Evolutionary conservation across 108 stramenopile genomes (phyloP).

Genomic region (Nitzschia putrida): DNA sequence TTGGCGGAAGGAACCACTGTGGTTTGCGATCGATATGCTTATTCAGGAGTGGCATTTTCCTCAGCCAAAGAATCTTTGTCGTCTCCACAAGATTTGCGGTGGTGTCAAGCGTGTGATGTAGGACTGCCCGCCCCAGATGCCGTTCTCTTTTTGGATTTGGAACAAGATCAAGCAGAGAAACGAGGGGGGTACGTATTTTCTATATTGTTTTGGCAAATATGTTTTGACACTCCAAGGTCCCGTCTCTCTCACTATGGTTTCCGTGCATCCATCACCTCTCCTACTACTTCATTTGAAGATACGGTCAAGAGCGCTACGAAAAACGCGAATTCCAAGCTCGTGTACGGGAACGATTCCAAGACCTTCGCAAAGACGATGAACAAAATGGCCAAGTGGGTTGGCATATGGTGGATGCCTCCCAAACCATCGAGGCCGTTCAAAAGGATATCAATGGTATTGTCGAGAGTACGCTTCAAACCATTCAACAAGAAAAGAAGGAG

Average conservation of each 20-base stretch:
- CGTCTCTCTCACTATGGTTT: no score
- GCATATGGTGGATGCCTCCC: slow-evolving; percentile 78
- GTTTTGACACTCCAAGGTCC: background rate
- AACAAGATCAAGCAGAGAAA: slow-evolving; percentile 84
- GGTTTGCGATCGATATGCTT: slow-evolving; percentile 96
- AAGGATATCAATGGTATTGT: slow-evolving; percentile 63
- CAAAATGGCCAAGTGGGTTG: slow-evolving; percentile 61
- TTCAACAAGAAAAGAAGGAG: slow-evolving; percentile 14
- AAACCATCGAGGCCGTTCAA: slow-evolving; percentile 77
- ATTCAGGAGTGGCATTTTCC: slow-evolving; percentile 97
- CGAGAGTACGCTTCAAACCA: slow-evolving; percentile 51
- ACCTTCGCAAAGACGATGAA: slow-evolving; percentile 68
- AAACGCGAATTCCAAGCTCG: slow-evolving; percentile 79
- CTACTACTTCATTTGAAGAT: slow-evolving; percentile 6
- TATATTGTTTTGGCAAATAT: background rate
- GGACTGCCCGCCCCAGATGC: slow-evolving; percentile 96
- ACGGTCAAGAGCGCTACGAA: slow-evolving; percentile 87
- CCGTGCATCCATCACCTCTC: background rate
- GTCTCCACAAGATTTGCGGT: slow-evolving; percentile 53
- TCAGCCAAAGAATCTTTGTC: slow-evolving; percentile 80
- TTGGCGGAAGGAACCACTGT: slow-evolving; percentile 73
- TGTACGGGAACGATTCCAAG: slow-evolving; percentile 77
- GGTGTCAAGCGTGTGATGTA: slow-evolving; percentile 91
- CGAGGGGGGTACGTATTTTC: slow-evolving; percentile 86
- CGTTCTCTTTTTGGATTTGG: slow-evolving; percentile 93